Conservation (phyloP, 371 early-diverging fungal species). For the Nosema muscidifuracis region DNA sequence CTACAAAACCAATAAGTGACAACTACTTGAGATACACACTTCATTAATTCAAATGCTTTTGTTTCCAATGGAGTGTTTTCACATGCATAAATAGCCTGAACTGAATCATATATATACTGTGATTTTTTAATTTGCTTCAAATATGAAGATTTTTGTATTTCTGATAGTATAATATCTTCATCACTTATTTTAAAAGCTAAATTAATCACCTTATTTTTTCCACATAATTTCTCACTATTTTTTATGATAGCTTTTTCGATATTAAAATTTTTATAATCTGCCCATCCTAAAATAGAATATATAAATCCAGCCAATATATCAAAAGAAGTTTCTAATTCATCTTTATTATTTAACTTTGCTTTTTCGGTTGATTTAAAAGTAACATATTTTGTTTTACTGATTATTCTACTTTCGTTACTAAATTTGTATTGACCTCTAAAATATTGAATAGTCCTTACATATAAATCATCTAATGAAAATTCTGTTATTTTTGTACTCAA, state of each 20-base stretch:
- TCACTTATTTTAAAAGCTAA: not conserved
- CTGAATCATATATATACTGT: slow-evolving; percentile 22
- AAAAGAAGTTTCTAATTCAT: slow-evolving; percentile 1
- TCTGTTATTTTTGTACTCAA: no score
- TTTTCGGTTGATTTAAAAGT: not conserved
- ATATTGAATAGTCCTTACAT: not conserved
- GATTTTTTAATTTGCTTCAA: not conserved
- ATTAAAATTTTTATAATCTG: not conserved
- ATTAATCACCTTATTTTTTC: not conserved
- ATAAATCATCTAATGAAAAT: not conserved
- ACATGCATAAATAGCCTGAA: slow-evolving; percentile 19
- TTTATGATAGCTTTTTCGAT: not conserved
- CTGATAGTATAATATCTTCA: not conserved
- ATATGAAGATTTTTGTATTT: not conserved
- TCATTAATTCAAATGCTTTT: slow-evolving; percentile 11
- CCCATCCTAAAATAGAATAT: slow-evolving; percentile 14
- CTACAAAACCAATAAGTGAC: not conserved
- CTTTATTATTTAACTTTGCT: not conserved
- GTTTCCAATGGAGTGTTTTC: slow-evolving; percentile 8
- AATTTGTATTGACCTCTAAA: slow-evolving; percentile 4
- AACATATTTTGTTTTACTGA: no score
- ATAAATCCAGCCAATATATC: slow-evolving; percentile 1
- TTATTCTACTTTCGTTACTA: not conserved
- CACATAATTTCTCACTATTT: not conserved
- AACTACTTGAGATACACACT: slow-evolving; percentile 13